Evolutionary conservation across 2,329 filamentous ascomycete genomes (phyloP).

Genomic region (Hortaea sp.): DNA sequence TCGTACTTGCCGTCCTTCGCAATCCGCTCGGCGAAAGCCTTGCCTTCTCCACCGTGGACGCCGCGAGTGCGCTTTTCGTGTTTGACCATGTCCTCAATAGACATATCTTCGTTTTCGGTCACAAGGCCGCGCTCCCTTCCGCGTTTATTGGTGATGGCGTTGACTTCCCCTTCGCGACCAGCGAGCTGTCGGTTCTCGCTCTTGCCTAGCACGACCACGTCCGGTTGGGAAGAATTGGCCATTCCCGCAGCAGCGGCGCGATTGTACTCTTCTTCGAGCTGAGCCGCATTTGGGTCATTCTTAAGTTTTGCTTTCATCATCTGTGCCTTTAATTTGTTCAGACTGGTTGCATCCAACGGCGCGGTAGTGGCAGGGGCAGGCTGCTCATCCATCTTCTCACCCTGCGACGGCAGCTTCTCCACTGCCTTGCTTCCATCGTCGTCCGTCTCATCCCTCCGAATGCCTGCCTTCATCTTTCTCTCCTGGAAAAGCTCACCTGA

Average conservation of each 20-base stretch:
- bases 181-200: slow-evolving; percentile 88
- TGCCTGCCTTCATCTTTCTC: slow-evolving; percentile 52
- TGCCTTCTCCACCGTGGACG: slow-evolving; percentile 57
- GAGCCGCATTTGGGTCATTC: slow-evolving; percentile 61
- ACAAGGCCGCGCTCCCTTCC: slow-evolving; percentile 77
- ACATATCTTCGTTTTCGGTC: slow-evolving; percentile 90
- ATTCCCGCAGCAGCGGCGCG: slow-evolving; percentile 56
- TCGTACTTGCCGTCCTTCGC: slow-evolving; percentile 87
- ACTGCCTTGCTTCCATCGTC: slow-evolving; percentile 12
- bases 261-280: slow-evolving; percentile 78
- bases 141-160: slow-evolving; percentile 65
- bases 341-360: slow-evolving; percentile 60
- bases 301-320: slow-evolving; percentile 93
- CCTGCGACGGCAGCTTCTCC: slow-evolving; percentile 36
- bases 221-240: slow-evolving; percentile 45
- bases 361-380: slow-evolving; percentile 39
- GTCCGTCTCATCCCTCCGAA: slow-evolving; percentile 31
- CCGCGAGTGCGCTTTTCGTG: slow-evolving; percentile 81
- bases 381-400: slow-evolving; percentile 48
- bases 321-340: slow-evolving; percentile 85
- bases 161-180: slow-evolving; percentile 68
- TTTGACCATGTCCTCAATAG: slow-evolving; percentile 89
- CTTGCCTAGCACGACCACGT: slow-evolving; percentile 69
- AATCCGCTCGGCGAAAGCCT: slow-evolving; percentile 80
- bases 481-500: slow-evolving; percentile 78